Base-by-base conservation (phyloP, 2,329 filamentous ascomycete genomes). In the Pseudopyricularia javanii region DNA sequence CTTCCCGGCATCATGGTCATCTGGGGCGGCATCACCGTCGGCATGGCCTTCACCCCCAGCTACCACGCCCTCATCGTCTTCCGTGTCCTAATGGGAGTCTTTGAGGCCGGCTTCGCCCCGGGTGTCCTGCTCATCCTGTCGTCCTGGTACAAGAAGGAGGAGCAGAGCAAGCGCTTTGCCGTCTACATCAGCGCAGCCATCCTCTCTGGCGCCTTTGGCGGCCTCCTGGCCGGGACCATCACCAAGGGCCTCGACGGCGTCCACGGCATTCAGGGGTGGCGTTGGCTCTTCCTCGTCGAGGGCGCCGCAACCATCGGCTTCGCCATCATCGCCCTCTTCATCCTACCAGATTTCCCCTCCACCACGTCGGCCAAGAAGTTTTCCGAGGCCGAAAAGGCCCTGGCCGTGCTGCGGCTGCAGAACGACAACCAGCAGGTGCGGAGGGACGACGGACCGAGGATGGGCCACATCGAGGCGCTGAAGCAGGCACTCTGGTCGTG, bases 71-170 rank as follows among this genome's bases (percentile, higher is more conserved):
- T 48, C 20, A 65, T 71, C 2, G 83, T 73, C 14, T 82, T 88
- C 0, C 78, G 85, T 5, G 87, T 88, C 58, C 57, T 87, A 0
- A 73, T 87, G 0, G 81, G 81, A 9, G 65, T 85, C 11, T 87
- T 88, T 54, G 86, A 90, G 65, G 82, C 85, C 0, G 85, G 85
- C 7, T 81, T 89, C 77, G 65, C 88, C 52, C 85, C 85, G 0
- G 85, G 85, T 0, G 86, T 87, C 40, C 83, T 83, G 0, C 89
- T 88, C 65, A 88, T 88, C 59, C 68, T 88, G 20, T 83, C 78
- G 1, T 71, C 84, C 51, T 88, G 84, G 84, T 85, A 85, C 57
- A 67, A 78, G 11, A 68, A 79, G 28, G 74, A 70, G 49, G 81
- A 85, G 61, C 68, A 84, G 3, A 72, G 76, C 0, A 82, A 83